These are phyloP conservation scores for Xylaria sp. DNA, from an alignment of 2,329 filamentous ascomycete species.

Conservation along the genomic window DNA sequence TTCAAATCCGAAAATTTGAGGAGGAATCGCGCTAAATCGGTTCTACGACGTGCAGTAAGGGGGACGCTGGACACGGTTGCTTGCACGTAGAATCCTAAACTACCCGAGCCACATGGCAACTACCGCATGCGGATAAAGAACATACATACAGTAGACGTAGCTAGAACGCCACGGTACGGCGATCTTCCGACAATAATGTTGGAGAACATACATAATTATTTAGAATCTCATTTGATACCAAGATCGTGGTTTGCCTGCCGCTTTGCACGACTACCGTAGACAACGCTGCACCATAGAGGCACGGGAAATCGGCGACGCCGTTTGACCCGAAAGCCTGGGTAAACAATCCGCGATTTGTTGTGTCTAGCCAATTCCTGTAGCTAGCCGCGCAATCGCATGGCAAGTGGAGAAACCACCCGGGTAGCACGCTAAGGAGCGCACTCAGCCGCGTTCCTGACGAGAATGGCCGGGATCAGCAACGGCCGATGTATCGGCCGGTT, in stretches of 20 bases:
- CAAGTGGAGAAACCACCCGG: slow-evolving; percentile 27
- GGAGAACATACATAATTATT: background rate
- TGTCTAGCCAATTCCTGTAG: slow-evolving; percentile 7
- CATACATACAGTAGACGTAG: slow-evolving; percentile 10
- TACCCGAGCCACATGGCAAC: slow-evolving; percentile 25
- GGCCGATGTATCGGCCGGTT: slow-evolving; percentile 13
- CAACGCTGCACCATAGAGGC: slow-evolving; percentile 4
- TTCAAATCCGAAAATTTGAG: background rate
- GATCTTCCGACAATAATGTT: slow-evolving; percentile 11
- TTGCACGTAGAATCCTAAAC: slow-evolving; percentile 4
- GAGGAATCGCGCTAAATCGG: background rate
- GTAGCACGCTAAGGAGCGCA: slow-evolving; percentile 2
- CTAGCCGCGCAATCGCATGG: slow-evolving; percentile 29
- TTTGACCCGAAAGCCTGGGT: slow-evolving; percentile 31
- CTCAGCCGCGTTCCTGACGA: slow-evolving; percentile 26
- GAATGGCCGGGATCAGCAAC: slow-evolving; percentile 13
- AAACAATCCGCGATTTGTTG: slow-evolving; percentile 26
- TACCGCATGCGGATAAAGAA: background rate
- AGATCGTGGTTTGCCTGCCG: slow-evolving; percentile 7
- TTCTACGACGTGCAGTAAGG: background rate
- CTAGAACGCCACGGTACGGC: slow-evolving; percentile 20
- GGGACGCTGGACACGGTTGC: background rate
- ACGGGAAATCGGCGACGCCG: slow-evolving; percentile 19
- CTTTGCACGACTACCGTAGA: slow-evolving; percentile 3
- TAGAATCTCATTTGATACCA: slow-evolving; percentile 8